Percentiles rank a stretch among this genome's conserved stretches.
Evolutionary conservation across 2,329 filamentous ascomycete genomes (phyloP).

Genomic region (Botrytis galanthina): DNA sequence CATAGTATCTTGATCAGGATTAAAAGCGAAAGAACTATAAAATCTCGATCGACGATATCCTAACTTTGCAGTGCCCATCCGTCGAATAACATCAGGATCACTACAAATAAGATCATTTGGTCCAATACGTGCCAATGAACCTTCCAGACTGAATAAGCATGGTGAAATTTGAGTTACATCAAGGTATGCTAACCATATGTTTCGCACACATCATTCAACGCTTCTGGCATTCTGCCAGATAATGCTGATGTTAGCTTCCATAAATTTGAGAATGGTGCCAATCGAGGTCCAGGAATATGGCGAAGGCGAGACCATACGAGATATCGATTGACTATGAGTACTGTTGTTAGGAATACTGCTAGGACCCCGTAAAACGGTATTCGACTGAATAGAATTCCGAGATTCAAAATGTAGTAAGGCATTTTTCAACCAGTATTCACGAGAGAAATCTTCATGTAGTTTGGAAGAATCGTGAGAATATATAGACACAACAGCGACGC

Average conservation of each 20-base stretch:
- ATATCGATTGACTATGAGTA: neutral
- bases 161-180: neutral
- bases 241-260: neutral
- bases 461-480: neutral
- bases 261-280: neutral
- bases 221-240: neutral
- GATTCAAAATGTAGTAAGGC: neutral
- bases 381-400: neutral
- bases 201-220: slow-evolving; percentile 1
- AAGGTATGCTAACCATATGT: neutral
- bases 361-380: neutral
- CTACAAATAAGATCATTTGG: slow-evolving; percentile 28
- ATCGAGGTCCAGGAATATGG: neutral
- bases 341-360: neutral
- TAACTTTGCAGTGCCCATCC: slow-evolving; percentile 30
- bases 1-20: slow-evolving; percentile 54
- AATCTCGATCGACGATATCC: slow-evolving; percentile 29
- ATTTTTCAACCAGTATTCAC: neutral
- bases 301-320: slow-evolving; percentile 2
- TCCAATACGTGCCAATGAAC: slow-evolving; percentile 27
- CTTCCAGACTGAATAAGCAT: neutral
- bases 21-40: slow-evolving; percentile 49
- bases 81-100: slow-evolving; percentile 27
- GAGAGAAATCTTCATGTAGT: rapidly evolving
- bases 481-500: neutral